phyloP scores from a whole-genome alignment of 2,329 filamentous ascomycete species.

The Trichoderma atroviride region DNA sequence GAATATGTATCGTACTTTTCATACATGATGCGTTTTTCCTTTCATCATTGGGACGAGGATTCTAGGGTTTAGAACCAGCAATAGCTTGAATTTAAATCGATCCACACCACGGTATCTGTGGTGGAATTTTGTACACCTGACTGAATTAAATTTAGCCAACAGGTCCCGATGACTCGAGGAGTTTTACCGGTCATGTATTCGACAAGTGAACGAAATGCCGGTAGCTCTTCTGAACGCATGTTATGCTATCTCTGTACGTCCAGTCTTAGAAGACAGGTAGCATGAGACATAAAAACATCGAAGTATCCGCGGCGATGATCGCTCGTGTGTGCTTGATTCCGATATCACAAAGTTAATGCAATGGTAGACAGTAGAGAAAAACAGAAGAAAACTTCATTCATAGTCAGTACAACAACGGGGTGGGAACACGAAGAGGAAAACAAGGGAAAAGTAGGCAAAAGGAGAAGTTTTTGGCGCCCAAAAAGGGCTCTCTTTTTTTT shows the following conservation, averaged over 20 bases:
- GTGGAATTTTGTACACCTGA: constrained; percentile 15
- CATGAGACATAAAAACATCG: neutral
- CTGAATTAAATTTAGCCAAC: constrained; percentile 28
- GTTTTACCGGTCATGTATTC: constrained; percentile 28
- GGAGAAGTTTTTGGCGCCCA: neutral
- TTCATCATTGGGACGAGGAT: constrained; percentile 18
- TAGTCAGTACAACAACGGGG: constrained; percentile 1
- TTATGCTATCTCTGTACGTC: neutral
- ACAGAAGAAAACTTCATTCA: constrained; percentile 3
- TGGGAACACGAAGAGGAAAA: neutral
- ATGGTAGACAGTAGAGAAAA: neutral
- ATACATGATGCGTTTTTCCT: constrained; percentile 3
- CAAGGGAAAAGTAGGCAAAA: neutral
- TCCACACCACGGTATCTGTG: neutral
- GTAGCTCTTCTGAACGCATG: neutral
- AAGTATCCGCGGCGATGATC: neutral
- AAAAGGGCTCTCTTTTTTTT: constrained; percentile 11
- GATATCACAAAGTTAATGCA: neutral
- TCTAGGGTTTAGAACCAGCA: constrained; percentile 26
- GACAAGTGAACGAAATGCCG: constrained; percentile 23
- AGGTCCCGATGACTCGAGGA: constrained; percentile 21
- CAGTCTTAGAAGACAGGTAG: neutral
- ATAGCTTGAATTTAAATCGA: constrained; percentile 1
- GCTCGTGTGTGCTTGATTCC: neutral
- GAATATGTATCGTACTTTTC: constrained; percentile 25